Percentiles rank a stretch among this genome's conserved stretches.
Conservation (phyloP, 257 asterid genomes). For the Forsythia viridissima region DNA sequence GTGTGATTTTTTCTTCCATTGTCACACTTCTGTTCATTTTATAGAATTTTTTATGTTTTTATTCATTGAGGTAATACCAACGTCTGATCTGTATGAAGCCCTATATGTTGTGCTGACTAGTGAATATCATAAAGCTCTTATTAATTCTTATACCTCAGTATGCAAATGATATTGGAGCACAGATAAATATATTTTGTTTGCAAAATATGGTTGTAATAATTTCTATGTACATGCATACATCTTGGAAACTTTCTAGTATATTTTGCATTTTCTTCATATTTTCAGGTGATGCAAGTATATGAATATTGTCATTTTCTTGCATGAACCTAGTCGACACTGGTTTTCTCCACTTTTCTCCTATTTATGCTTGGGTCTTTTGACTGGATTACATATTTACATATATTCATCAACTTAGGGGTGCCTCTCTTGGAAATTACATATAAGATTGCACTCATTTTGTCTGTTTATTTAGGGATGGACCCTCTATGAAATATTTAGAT, state of each 20-base stretch:
- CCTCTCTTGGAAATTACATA: not conserved
- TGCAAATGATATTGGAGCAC: not conserved
- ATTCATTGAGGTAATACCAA: not conserved
- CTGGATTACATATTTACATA: no score
- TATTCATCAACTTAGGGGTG: not conserved
- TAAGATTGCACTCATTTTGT: constrained; percentile 6
- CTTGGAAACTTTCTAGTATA: not conserved
- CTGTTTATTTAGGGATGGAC: constrained; percentile 75
- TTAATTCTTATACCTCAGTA: not conserved
- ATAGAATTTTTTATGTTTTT: not conserved
- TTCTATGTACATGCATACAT: not conserved
- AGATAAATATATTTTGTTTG: not conserved
- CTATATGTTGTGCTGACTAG: not conserved
- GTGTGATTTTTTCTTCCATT: not conserved
- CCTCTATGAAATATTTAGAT: constrained; percentile 70
- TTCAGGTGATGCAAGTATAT: not conserved
- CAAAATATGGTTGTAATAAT: not conserved
- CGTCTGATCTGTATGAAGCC: not conserved
- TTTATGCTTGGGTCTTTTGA: not conserved
- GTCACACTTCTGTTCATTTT: not conserved
- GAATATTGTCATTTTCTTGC: not conserved
- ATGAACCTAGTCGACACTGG: not conserved
- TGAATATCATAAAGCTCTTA: not conserved
- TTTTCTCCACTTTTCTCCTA: not conserved
- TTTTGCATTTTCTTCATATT: not conserved